Evolutionary conservation across 1,139 yeast species (phyloP), one percentile per base, ranked within the genome.

Genomic region (Debaryomycetaceae sp.): DNA sequence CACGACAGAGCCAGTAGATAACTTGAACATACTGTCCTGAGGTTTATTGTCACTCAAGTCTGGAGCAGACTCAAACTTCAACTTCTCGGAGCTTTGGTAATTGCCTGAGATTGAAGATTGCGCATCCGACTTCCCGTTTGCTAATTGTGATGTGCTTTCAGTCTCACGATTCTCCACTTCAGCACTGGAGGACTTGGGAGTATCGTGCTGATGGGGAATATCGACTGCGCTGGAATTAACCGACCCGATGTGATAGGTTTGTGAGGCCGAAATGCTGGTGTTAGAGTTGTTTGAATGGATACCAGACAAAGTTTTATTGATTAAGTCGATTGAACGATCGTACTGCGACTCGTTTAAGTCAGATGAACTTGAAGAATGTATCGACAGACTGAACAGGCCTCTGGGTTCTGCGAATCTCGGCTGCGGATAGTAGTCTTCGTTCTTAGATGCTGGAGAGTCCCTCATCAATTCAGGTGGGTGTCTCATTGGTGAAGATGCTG

Each of bases 1-100:
- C 42, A 74, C 56, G 6, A 68, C 70, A 22, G 78, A 72, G 2
- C 76, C 75, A 39, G 66, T 54, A n/a, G 70, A 55, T 40, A 66
- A 54, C 43, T 60, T 58, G 47, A 63, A 69, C 17, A 68, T 39
- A 3, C 48, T 34, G 11, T 44, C 31, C 6, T 27, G 33, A 14
- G 27, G 44, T 24, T 47, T 46, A 17, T 49, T 37, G 20, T 42
- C 42, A 6, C 54, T 49, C 36, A 66, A 56, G 36, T 66, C 60
- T 1, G 72, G 69, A n/a, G 56, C 63, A 1, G 72, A 66, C 4
- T 55, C 41, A 34, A 49, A 57, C 27, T 47, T 39, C 37, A 50
- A 31, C 31, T 49, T 45, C 17, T 40, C 29, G 11, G 35, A 22
- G 6, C 13, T 34, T 9, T 20, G 35, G 24, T 39, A 43, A n/a